Percentiles rank a stretch among this genome's conserved stretches.
These are phyloP conservation scores for Capsella bursapastoris DNA, from an alignment of 345 rosid species.

Conservation along the genomic window DNA sequence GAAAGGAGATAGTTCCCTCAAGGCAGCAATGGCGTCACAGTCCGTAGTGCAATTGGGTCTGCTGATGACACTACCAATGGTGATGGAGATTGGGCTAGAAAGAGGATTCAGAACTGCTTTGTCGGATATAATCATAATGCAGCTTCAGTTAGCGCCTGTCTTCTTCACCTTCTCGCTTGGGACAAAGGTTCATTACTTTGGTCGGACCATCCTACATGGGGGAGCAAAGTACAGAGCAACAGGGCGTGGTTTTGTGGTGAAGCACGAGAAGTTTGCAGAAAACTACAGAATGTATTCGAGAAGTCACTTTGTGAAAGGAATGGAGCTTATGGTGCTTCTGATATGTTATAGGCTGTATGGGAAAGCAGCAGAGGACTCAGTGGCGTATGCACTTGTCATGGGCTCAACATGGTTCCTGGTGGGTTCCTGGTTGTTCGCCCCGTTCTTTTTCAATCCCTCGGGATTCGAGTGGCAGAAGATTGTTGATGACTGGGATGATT, in stretches of 20 bases:
- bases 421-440: constrained; percentile 81
- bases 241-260: constrained; percentile 98
- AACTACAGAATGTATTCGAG: constrained; percentile 97
- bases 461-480: constrained; percentile 99
- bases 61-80: constrained; percentile 86
- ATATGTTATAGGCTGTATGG: constrained; percentile 76
- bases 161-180: constrained; percentile 99
- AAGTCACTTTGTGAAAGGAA: constrained; percentile 90
- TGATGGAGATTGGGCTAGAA: constrained; percentile 98
- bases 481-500: constrained; percentile 98
- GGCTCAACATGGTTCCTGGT: constrained; percentile 92
- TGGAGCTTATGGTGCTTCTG: constrained; percentile 81
- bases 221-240: constrained; percentile 99
- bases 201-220: constrained; percentile 93
- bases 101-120: constrained; percentile 92
- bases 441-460: constrained; percentile 91
- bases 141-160: constrained; percentile 89
- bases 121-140: constrained; percentile 87
- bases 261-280: constrained; percentile 97
- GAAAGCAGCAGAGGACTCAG: constrained; percentile 44
- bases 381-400: constrained; percentile 57
- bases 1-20: constrained; percentile 73
- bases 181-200: constrained; percentile 87
- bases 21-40: constrained; percentile 93
- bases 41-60: constrained; percentile 90